Evolutionary conservation across 108 stramenopile species (phyloP).

Genomic region (Poteriospumella lacustris): DNA sequence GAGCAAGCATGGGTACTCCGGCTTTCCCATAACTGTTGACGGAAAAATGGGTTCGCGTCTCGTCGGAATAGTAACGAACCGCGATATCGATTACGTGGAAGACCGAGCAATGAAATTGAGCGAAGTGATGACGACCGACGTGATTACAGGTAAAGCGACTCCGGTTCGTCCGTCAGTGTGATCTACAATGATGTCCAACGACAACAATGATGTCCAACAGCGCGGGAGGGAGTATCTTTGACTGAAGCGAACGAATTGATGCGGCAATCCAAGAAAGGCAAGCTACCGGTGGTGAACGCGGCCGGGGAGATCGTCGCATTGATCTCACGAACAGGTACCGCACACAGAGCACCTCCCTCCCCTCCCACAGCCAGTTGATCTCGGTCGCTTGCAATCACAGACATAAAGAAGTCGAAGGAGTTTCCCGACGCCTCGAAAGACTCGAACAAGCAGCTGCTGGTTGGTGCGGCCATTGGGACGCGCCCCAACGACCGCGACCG

Average conservation of each 20-base stretch:
- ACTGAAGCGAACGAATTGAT: conserved; percentile 91
- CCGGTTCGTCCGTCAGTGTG: not conserved
- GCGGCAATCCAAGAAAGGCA: conserved; percentile 91
- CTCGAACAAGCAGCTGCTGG: conserved; percentile 85
- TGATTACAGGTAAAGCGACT: conserved; percentile 52
- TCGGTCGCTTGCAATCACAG: conserved; percentile 35
- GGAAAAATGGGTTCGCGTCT: conserved; percentile 93
- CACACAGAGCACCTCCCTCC: no score
- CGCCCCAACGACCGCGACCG: conserved; percentile 92
- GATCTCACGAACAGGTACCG: conserved; percentile 75
- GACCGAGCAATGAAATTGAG: conserved; percentile 65
- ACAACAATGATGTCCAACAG: conserved; percentile 32
- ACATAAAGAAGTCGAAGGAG: conserved; percentile 95
- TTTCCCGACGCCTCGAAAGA: conserved; percentile 89
- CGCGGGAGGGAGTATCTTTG: conserved; percentile 80
- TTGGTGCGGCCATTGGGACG: conserved; percentile 96
- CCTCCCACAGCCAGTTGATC: no score
- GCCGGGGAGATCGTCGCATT: conserved; percentile 91
- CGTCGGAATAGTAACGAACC: conserved; percentile 91
- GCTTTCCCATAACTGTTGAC: conserved; percentile 94
- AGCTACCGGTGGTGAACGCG: conserved; percentile 92
- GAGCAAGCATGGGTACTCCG: conserved; percentile 74
- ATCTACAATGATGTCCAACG: not conserved
- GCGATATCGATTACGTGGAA: conserved; percentile 93
- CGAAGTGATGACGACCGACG: conserved; percentile 77